Evolutionary conservation across 768 basidiomycete genomes (phyloP).

Genomic region (Candolleomyces aberdarensis): DNA sequence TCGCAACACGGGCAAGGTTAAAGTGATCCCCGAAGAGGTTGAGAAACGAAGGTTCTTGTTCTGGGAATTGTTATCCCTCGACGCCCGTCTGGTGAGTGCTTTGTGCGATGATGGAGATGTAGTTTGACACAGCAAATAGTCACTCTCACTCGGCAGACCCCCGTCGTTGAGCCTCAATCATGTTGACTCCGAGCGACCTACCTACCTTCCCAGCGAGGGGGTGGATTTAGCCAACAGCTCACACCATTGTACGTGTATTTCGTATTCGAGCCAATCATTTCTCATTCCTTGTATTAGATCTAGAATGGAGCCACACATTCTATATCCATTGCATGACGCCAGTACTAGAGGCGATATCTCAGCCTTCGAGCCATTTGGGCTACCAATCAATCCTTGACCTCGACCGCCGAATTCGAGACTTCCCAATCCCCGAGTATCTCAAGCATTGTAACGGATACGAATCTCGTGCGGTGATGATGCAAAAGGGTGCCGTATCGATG

Average conservation of each 20-base stretch:
- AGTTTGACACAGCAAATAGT: slow-evolving; percentile 26
- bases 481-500: slow-evolving; percentile 55
- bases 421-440: slow-evolving; percentile 48
- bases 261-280: background rate
- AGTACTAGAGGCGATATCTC: slow-evolving; percentile 55
- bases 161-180: slow-evolving; percentile 61
- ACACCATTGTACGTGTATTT: slow-evolving; percentile 36
- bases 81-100: slow-evolving; percentile 51
- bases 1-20: slow-evolving; percentile 60
- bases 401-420: slow-evolving; percentile 60
- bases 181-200: slow-evolving; percentile 54
- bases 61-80: slow-evolving; percentile 68
- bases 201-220: slow-evolving; percentile 39
- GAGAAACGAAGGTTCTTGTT: slow-evolving; percentile 66
- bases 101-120: background rate
- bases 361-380: slow-evolving; percentile 40
- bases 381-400: slow-evolving; percentile 51
- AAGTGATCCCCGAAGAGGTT: slow-evolving; percentile 67
- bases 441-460: slow-evolving; percentile 32
- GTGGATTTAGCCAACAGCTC: slow-evolving; percentile 34
- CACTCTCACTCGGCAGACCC: slow-evolving; percentile 64
- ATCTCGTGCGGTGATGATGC: slow-evolving; percentile 51
- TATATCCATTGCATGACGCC: slow-evolving; percentile 58
- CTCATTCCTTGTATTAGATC: slow-evolving; percentile 37
- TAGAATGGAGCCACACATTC: slow-evolving; percentile 70